Conservation (phyloP, 768 basidiomycete species). For the Suillus bovinus region DNA sequence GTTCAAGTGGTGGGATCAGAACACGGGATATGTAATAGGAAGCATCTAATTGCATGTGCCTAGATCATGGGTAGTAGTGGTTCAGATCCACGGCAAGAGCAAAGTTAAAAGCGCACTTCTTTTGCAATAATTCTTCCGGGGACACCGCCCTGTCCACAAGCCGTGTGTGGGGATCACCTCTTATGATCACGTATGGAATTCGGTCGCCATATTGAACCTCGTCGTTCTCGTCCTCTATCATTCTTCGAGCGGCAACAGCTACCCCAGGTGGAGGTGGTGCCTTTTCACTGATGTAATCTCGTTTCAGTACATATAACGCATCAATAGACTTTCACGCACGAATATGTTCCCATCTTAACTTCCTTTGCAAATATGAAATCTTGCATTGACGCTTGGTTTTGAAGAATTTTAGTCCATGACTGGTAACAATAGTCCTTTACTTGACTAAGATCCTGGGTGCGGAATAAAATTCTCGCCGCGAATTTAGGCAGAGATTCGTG, state of each 20-base stretch:
- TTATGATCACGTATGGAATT: constrained; percentile 84
- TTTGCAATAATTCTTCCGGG: constrained; percentile 68
- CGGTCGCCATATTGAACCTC: constrained; percentile 94
- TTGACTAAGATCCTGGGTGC: constrained; percentile 83
- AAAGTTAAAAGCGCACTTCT: constrained; percentile 45
- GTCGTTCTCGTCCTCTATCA: constrained; percentile 71
- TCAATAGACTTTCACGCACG: constrained; percentile 42
- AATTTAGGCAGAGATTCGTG: neutral
- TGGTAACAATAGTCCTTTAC: constrained; percentile 86
- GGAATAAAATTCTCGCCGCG: constrained; percentile 69
- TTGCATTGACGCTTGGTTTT: constrained; percentile 79
- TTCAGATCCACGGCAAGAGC: neutral
- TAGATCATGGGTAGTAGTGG: constrained; percentile 25
- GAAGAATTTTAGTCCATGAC: constrained; percentile 83
- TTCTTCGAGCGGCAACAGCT: constrained; percentile 75
- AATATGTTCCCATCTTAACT: constrained; percentile 91
- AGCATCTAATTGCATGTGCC: constrained; percentile 77
- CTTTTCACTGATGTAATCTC: constrained; percentile 59
- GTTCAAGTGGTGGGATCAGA: constrained; percentile 85
- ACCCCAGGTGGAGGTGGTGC: constrained; percentile 91
- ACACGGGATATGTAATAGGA: constrained; percentile 86
- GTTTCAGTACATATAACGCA: neutral
- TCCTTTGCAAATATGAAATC: constrained; percentile 96
- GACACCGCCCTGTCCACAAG: constrained; percentile 75
- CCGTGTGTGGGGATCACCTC: constrained; percentile 59